These are phyloP conservation scores for Lachnellula occidentalis DNA, from an alignment of 2,329 filamentous ascomycete species.

Conservation along the genomic window DNA sequence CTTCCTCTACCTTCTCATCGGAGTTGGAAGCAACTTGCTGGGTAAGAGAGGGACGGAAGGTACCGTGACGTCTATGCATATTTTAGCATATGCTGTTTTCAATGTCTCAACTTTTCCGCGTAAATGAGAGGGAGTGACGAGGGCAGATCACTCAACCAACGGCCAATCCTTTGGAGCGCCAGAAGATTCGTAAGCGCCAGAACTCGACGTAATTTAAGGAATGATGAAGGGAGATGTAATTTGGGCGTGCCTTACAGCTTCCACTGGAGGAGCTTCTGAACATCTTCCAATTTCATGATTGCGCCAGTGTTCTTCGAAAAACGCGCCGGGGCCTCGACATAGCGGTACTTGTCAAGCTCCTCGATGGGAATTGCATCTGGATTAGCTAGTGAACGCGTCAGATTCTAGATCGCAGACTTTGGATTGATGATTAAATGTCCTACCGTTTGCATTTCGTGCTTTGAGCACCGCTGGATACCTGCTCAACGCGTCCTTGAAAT, in stretches of 20 bases:
- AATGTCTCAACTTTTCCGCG: no score
- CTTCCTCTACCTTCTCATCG: slow-evolving; percentile 38
- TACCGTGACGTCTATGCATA: slow-evolving; percentile 45
- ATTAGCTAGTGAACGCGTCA: slow-evolving; percentile 18
- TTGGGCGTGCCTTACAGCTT: slow-evolving; percentile 52
- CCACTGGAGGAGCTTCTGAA: slow-evolving; percentile 61
- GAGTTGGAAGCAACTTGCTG: slow-evolving; percentile 53
- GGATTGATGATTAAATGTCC: slow-evolving; percentile 4
- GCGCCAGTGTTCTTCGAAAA: slow-evolving; percentile 37
- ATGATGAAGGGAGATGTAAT: neutral
- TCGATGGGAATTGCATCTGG: slow-evolving; percentile 34
- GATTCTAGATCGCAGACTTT: neutral
- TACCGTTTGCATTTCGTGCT: slow-evolving; percentile 20
- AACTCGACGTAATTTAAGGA: slow-evolving; percentile 8
- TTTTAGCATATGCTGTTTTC: neutral
- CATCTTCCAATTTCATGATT: slow-evolving; percentile 50
- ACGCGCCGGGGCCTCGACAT: slow-evolving; percentile 43
- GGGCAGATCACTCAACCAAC: no score
- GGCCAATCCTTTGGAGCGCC: no score
- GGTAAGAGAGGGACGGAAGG: slow-evolving; percentile 56
- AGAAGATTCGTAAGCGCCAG: slow-evolving; percentile 3
- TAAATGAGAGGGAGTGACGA: no score
- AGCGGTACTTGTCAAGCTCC: slow-evolving; percentile 57
- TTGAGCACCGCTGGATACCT: slow-evolving; percentile 26
- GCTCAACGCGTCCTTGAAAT: slow-evolving; percentile 27